phyloP scores from a whole-genome alignment of 225 moss, liverwort and hornwort genomes.

The Physcomitrium patens region DNA sequence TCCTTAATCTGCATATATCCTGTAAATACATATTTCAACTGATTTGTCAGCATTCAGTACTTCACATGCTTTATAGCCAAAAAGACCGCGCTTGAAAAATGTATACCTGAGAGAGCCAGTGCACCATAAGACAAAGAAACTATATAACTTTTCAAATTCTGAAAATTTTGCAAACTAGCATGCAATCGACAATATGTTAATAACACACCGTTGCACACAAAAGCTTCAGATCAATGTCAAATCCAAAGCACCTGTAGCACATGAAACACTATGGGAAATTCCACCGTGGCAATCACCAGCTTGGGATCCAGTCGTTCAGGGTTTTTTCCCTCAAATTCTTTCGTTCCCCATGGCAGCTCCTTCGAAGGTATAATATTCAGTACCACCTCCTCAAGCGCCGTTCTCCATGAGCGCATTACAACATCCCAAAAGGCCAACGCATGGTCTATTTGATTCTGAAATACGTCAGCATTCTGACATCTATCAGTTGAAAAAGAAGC shows the following conservation, averaged over 20 bases:
- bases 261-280: slow-evolving; percentile 67
- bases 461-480: not conserved
- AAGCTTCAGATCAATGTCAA: not conserved
- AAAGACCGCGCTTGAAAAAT: not conserved
- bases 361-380: slow-evolving; percentile 32
- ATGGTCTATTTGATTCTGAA: slow-evolving; percentile 57
- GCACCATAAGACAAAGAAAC: not conserved
- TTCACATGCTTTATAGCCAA: not conserved
- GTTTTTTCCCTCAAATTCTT: slow-evolving; percentile 54
- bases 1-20: slow-evolving; percentile 71
- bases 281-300: slow-evolving; percentile 54
- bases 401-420: slow-evolving; percentile 64
- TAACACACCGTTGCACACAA: not conserved
- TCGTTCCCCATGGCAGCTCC: slow-evolving; percentile 71
- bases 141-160: not conserved
- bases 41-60: slow-evolving; percentile 10
- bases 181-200: not conserved
- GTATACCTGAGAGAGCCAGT: not conserved
- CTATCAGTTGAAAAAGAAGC: not conserved
- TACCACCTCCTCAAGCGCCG: slow-evolving; percentile 71
- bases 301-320: slow-evolving; percentile 18
- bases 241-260: slow-evolving; percentile 60
- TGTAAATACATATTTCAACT: slow-evolving; percentile 28
- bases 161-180: not conserved
- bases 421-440: slow-evolving; percentile 67